Conservation (phyloP, 2,329 filamentous ascomycete species). For the Clonostachys rhizophaga region DNA sequence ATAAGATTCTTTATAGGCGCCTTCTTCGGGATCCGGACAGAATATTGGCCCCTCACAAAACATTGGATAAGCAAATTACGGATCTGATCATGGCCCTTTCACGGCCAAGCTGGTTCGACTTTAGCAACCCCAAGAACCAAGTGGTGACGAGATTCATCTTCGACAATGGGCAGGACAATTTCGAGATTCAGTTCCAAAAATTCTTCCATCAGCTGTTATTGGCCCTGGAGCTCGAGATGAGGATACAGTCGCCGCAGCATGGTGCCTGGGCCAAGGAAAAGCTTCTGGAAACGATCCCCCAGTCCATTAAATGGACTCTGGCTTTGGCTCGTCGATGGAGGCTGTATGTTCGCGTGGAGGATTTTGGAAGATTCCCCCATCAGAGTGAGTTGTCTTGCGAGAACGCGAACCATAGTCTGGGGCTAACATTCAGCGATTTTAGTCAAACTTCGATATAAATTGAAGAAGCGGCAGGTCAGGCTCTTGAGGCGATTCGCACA, state of each 20-base stretch:
- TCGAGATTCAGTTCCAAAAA: constrained; percentile 47
- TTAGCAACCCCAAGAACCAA: constrained; percentile 65
- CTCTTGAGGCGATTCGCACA: constrained; percentile 64
- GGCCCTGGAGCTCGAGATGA: constrained; percentile 65
- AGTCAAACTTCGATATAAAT: constrained; percentile 59
- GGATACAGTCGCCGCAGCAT: constrained; percentile 61
- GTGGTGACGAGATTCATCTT: constrained; percentile 71
- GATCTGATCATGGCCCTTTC: constrained; percentile 68
- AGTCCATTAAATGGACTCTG: constrained; percentile 67
- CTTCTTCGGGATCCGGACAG: constrained; percentile 66
- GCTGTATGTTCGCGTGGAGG: constrained; percentile 64
- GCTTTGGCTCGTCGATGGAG: constrained; percentile 71
- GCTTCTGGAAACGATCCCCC: constrained; percentile 60
- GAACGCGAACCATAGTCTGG: not conserved
- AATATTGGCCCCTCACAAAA: constrained; percentile 52
- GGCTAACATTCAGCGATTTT: not conserved
- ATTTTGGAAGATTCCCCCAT: constrained; percentile 47
- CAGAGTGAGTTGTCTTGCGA: constrained; percentile 30
- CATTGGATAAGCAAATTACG: constrained; percentile 66
- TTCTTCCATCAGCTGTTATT: constrained; percentile 78
- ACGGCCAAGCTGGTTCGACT: constrained; percentile 67
- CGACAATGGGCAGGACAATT: constrained; percentile 22
- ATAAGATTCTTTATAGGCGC: constrained; percentile 60
- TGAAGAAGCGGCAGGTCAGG: constrained; percentile 64
- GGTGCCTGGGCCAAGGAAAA: constrained; percentile 60